These are phyloP conservation scores for Globisporangium nunn DNA, from an alignment of 352 stramenopile species.

Conservation along the genomic window DNA sequence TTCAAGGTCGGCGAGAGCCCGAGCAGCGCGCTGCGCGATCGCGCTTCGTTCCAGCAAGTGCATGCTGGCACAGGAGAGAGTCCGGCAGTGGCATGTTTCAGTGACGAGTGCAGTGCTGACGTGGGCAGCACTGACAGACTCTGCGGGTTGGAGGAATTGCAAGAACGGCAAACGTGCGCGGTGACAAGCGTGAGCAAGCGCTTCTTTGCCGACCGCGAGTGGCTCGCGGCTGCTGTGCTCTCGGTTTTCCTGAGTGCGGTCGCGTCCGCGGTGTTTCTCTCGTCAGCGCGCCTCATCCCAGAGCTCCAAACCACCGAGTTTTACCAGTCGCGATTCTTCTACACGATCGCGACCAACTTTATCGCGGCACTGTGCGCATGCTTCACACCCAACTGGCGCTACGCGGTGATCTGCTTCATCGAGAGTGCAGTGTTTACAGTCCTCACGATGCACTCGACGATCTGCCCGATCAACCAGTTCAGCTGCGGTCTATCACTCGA, in stretches of 20 bases:
- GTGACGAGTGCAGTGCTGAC: no score
- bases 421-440: slow-evolving; percentile 66
- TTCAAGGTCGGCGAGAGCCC: slow-evolving; percentile 1
- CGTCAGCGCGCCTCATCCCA: slow-evolving; percentile 33
- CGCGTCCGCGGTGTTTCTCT: slow-evolving; percentile 27
- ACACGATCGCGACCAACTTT: slow-evolving; percentile 51
- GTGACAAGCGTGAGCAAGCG: slow-evolving; percentile 24
- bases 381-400: slow-evolving; percentile 59
- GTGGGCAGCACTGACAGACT: background rate
- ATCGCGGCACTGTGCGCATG: slow-evolving; percentile 42
- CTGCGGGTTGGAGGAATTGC: no score
- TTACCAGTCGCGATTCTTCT: slow-evolving; percentile 49
- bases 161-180: slow-evolving; percentile 10
- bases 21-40: background rate
- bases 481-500: slow-evolving; percentile 42
- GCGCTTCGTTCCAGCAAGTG: slow-evolving; percentile 4
- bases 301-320: slow-evolving; percentile 43
- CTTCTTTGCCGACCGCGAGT: slow-evolving; percentile 37
- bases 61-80: slow-evolving; percentile 3
- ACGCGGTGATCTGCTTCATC: slow-evolving; percentile 55
- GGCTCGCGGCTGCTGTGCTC: slow-evolving; percentile 40
- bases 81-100: no score
- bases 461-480: slow-evolving; percentile 69
- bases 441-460: slow-evolving; percentile 57
- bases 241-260: slow-evolving; percentile 23